phyloP scores from a whole-genome alignment of 345 rosid species.

The Populus tremula region DNA sequence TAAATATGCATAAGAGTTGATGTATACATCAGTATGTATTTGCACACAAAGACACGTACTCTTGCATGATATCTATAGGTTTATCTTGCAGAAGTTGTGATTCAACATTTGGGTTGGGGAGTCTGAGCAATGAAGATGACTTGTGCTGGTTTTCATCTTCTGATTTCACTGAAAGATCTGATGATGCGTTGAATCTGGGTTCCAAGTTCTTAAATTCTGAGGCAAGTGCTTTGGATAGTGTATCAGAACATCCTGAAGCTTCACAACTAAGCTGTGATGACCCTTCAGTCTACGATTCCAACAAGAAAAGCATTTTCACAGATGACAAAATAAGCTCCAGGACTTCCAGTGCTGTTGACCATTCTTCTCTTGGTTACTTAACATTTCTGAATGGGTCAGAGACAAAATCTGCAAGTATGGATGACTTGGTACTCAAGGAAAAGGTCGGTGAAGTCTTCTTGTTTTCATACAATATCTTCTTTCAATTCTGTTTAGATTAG shows the following conservation, averaged over 20 bases:
- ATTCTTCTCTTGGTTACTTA: conserved; percentile 28
- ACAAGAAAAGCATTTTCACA: conserved; percentile 25
- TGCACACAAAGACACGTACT: neutral
- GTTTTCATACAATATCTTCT: neutral
- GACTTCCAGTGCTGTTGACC: conserved; percentile 20
- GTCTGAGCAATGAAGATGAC: conserved; percentile 60
- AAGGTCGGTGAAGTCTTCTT: conserved; percentile 44
- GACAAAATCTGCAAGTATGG: conserved; percentile 40
- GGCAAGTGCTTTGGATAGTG: conserved; percentile 27
- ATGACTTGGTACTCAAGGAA: conserved; percentile 33
- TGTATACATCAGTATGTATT: neutral
- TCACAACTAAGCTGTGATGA: conserved; percentile 33
- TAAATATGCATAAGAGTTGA: no score
- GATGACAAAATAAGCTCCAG: conserved; percentile 37
- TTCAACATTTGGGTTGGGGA: conserved; percentile 66
- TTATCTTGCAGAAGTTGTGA: conserved; percentile 68
- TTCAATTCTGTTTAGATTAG: neutral
- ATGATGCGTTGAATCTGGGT: conserved; percentile 43
- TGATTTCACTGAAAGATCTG: conserved; percentile 51
- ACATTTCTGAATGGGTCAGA: conserved; percentile 29
- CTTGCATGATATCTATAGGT: neutral
- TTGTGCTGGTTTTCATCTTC: conserved; percentile 69
- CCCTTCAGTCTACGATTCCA: conserved; percentile 35
- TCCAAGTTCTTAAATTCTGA: conserved; percentile 36
- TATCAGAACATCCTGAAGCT: conserved; percentile 38